Percentiles rank a stretch among this genome's conserved stretches.
Evolutionary conservation across 1,284 basidiomycete genomes (phyloP).

Genomic region (Phellopilus nigrolimitatus): DNA sequence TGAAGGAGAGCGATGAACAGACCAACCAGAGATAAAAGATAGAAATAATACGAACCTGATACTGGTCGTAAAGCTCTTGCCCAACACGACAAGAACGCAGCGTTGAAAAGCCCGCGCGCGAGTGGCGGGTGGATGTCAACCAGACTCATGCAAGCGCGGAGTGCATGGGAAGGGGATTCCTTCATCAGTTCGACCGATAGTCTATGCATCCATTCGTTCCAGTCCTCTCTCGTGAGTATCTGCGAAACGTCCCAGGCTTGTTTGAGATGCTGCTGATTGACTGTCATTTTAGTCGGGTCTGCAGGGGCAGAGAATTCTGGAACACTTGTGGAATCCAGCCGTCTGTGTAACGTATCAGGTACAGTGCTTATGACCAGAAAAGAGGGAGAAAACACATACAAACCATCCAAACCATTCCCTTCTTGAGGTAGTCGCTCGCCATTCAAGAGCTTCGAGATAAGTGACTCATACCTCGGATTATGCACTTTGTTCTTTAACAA

Average conservation of each 20-base stretch:
- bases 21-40: slow-evolving; percentile 1
- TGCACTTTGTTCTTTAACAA: slow-evolving; percentile 75
- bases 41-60: slow-evolving; percentile 57
- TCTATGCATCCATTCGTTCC: slow-evolving; percentile 94
- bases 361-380: slow-evolving; percentile 11
- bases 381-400: slow-evolving; percentile 43
- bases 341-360: slow-evolving; percentile 29
- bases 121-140: slow-evolving; percentile 91
- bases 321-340: slow-evolving; percentile 54
- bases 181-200: slow-evolving; percentile 97
- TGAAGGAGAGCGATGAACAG: slow-evolving; percentile 37
- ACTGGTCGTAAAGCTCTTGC: slow-evolving; percentile 92
- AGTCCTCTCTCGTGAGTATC: slow-evolving; percentile 82
- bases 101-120: slow-evolving; percentile 95
- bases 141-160: slow-evolving; percentile 92
- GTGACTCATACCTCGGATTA: slow-evolving; percentile 85
- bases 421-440: slow-evolving; percentile 89
- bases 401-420: slow-evolving; percentile 50
- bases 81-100: slow-evolving; percentile 98
- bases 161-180: slow-evolving; percentile 95
- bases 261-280: slow-evolving; percentile 98
- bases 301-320: slow-evolving; percentile 74
- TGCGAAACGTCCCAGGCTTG: slow-evolving; percentile 93
- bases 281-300: slow-evolving; percentile 85
- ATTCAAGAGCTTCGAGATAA: slow-evolving; percentile 86